Evolutionary conservation across 2,329 filamentous ascomycete species (phyloP), one percentile per base, ranked within the genome.

Genomic region (Ascochyta fabae): DNA sequence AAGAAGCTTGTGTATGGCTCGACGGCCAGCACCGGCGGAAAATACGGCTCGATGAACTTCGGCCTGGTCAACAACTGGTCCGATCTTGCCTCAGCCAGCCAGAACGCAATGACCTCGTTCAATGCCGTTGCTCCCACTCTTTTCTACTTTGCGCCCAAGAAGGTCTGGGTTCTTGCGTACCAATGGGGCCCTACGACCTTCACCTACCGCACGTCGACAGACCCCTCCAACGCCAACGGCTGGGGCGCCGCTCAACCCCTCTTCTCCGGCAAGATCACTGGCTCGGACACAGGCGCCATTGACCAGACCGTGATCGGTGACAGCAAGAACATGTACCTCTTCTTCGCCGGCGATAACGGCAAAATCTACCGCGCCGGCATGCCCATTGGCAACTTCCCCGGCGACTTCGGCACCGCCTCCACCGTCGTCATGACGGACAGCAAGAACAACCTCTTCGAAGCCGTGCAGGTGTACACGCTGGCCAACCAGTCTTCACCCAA

Each of bases 291-390:
- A 0, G 84, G 84, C 0, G 67, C 77, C 10, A 88, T 89, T 57
- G 86, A 89, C 70, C 85, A 87, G 73, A 84, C 85, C 0, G 60
- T 88, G 52, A 88, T 89, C 59, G 85, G 83, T 36, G 87, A 89
- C 70, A 73, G 73, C 67, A 72, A 68, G 6, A 82, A 83, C 73
- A 88, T 88, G 84, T 88, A 88, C 63, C 77, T 89, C 4, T 89
- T 89, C 81, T 89, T 88, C 62, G 79, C 81, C 0, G 87, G 85
- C 7, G 87, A 89, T 73, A 87, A 89, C 59, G 87, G 87, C 70
- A 82, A 81, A 41, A 86, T 89, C 67, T 89, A 89, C 75, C 80
- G 86, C 1, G 70, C 85, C 48, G 83, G 80, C 67, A 88, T 88
- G 84, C 79, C 86, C 34, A 83, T 88, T 23, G 80, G 72, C 42